phyloP scores from a whole-genome alignment of 2,329 filamentous ascomycete genomes.

The Ophiocordyceps unilateralis region DNA sequence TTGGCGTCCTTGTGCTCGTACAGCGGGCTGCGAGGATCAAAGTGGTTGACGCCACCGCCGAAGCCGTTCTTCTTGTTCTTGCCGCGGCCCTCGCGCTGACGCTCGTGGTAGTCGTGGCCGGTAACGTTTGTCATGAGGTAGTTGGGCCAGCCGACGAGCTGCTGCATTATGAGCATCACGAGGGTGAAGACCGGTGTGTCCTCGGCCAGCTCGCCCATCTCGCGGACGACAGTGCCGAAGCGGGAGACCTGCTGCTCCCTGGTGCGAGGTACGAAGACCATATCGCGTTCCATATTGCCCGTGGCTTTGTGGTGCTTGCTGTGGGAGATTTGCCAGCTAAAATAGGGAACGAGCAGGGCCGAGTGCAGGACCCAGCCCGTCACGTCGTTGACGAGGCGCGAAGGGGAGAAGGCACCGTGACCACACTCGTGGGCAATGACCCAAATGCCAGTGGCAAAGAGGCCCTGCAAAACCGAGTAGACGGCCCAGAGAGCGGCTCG shows the following conservation, averaged over 20 bases:
- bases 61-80: conserved; percentile 79
- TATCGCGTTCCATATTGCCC: conserved; percentile 91
- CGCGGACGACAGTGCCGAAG: conserved; percentile 57
- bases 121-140: conserved; percentile 88
- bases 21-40: conserved; percentile 70
- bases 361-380: conserved; percentile 90
- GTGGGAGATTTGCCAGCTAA: conserved; percentile 98
- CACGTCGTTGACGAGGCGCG: conserved; percentile 74
- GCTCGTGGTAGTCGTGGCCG: conserved; percentile 87
- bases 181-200: conserved; percentile 82
- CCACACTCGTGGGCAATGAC: conserved; percentile 96
- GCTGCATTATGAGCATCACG: conserved; percentile 59
- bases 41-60: conserved; percentile 80
- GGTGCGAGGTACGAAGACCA: conserved; percentile 96
- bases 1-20: conserved; percentile 86
- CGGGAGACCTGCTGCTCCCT: conserved; percentile 64
- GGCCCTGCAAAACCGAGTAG: conserved; percentile 70
- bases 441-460: conserved; percentile 90
- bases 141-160: conserved; percentile 82
- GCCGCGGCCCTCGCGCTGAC: conserved; percentile 82
- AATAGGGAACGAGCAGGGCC: conserved; percentile 81
- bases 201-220: conserved; percentile 78
- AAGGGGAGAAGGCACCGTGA: conserved; percentile 91
- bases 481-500: conserved; percentile 47
- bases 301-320: conserved; percentile 99